Percentiles rank a stretch among this genome's conserved stretches.
Evolutionary conservation across 768 basidiomycete genomes (phyloP).

Genomic region (Leccinum longicurvipes): DNA sequence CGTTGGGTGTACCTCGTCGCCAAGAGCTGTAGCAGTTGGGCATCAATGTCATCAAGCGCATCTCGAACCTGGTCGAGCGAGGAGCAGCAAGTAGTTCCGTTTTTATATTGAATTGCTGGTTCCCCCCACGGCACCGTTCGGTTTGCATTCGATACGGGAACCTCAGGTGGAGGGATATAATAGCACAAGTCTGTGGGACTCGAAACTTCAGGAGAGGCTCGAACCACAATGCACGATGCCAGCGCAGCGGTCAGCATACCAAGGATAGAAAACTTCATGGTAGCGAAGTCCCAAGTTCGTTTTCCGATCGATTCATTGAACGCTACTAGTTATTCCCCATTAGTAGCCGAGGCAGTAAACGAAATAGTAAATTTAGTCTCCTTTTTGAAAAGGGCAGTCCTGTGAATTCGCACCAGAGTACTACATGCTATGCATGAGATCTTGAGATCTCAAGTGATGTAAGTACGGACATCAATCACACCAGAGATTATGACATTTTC

Average conservation of each 20-base stretch:
- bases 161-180: constrained; percentile 7
- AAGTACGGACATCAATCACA: too few species aligned
- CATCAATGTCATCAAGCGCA: constrained; percentile 18
- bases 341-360: too few species aligned
- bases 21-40: constrained; percentile 17
- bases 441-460: too few species aligned
- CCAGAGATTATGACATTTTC: too few species aligned
- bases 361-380: too few species aligned
- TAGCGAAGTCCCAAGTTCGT: background rate
- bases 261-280: constrained; percentile 1
- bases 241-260: background rate
- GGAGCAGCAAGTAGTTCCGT: constrained; percentile 26
- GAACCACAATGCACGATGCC: background rate
- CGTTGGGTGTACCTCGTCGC: constrained; percentile 11
- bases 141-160: constrained; percentile 15
- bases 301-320: background rate
- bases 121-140: constrained; percentile 23
- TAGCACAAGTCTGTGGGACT: constrained; percentile 16
- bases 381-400: too few species aligned
- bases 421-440: too few species aligned
- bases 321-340: too few species aligned
- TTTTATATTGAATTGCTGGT: constrained; percentile 14
- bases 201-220: background rate
- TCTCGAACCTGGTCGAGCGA: constrained; percentile 19
- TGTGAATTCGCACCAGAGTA: too few species aligned